Evolutionary conservation across 805 yeast species (phyloP), one percentile per base, ranked within the genome.

Genomic region (Yueomyces sp.): DNA sequence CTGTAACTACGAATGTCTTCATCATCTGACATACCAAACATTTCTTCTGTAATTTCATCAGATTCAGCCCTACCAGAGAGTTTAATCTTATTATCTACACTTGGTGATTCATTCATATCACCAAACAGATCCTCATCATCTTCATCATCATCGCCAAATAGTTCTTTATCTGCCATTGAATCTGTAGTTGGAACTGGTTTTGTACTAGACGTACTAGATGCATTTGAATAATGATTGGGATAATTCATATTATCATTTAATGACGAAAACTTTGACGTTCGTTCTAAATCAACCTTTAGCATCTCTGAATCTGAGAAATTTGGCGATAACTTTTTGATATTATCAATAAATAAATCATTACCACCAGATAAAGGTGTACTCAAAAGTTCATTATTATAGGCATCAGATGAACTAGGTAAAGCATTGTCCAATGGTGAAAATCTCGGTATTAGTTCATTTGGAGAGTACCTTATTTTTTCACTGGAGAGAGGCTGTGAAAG

Each of bases 41-140:
- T 53, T 40, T 52, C 62, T 42, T 55, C 59, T 3, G 58, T 52
- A 11, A 56, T 57, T 46, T 55, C 60, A 45, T 59, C 60, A 3
- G 57, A 52, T 1, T 42, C 32, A 36, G 36, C 42, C 26, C 41
- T 49, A 2, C 38, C 42, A 2, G 40, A 44, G 2, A 11, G 5
- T 5, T 44, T 39, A 5, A 40, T 40, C 40, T 47, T 48, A 31
- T 36, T 49, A 47, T 40, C 49, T 11, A 49, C 49, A 9, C 41
- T 42, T 3, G 54, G 58, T 5, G 58, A 42, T 28, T 59, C 64
- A 26, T 60, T 57, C 32, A 59, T 58, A 8, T 61, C 64, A 28
- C 66, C 68, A 33, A 68, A 68, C 37, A 63, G 60, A 31, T 66
- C 62, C 28, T 55, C 62, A 34, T 52, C 57, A 26, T 57, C 52